Evolutionary conservation across 495 filamentous ascomycete species (phyloP).

Genomic region (Friedmanniomyces endolithicus): DNA sequence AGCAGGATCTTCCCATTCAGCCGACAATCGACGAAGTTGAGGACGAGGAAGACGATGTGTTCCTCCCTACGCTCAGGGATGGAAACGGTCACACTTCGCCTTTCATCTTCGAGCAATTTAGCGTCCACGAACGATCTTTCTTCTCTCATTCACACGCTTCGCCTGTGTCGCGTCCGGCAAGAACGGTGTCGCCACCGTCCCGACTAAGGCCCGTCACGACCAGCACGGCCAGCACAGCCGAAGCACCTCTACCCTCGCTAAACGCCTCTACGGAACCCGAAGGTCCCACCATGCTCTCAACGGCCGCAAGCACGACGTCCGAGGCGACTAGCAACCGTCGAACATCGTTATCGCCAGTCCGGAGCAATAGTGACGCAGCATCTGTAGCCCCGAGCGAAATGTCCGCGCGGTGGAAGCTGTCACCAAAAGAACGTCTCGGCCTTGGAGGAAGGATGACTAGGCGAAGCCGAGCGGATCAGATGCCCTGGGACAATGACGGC

Average conservation of each 20-base stretch:
- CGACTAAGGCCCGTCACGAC: not conserved
- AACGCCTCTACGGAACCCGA: not conserved
- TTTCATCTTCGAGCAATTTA: constrained; percentile 2
- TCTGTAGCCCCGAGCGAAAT: constrained; percentile 24
- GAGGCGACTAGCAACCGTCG: not conserved
- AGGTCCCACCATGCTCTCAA: not conserved
- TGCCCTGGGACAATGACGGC: constrained; percentile 25
- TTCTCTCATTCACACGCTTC: not conserved
- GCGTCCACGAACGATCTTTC: not conserved
- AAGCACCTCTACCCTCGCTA: not conserved
- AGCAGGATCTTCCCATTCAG: not conserved
- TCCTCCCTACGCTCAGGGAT: constrained; percentile 4
- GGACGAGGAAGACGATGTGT: not conserved
- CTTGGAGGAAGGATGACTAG: constrained; percentile 22
- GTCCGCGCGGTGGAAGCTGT: constrained; percentile 24
- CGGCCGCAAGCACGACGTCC: not conserved
- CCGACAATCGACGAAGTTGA: not conserved
- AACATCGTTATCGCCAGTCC: not conserved
- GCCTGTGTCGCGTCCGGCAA: not conserved
- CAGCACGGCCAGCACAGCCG: not conserved
- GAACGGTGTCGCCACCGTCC: not conserved
- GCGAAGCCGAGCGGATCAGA: constrained; percentile 13
- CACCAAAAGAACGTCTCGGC: constrained; percentile 28
- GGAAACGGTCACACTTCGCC: constrained; percentile 7
- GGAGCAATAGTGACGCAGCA: constrained; percentile 7